Conservation (phyloP, 345 rosid genomes). For the Euphorbia peplus region DNA sequence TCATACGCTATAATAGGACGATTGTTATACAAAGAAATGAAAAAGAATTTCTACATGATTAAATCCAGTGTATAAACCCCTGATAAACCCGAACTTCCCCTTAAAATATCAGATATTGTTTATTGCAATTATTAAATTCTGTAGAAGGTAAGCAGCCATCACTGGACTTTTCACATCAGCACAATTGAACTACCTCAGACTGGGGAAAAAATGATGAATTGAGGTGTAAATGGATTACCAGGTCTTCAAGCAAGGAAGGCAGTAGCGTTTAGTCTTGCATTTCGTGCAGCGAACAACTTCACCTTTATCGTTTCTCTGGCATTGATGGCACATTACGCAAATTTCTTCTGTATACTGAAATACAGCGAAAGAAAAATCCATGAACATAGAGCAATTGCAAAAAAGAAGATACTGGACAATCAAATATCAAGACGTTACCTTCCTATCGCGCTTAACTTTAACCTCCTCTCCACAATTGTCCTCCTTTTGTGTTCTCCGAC, state of each 20-base stretch:
- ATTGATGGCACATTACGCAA: conserved; percentile 59
- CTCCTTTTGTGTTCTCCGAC: background rate
- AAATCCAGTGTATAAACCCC: no score
- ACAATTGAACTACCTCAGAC: background rate
- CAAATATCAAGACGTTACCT: background rate
- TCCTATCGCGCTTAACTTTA: background rate
- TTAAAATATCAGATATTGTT: background rate
- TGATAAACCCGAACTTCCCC: background rate
- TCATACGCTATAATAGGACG: background rate
- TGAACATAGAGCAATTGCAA: no score
- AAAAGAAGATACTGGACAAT: no score
- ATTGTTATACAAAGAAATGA: no score
- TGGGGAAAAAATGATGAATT: background rate
- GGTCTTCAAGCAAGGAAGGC: conserved; percentile 34
- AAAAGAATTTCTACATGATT: no score
- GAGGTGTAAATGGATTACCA: conserved; percentile 35
- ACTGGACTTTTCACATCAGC: no score
- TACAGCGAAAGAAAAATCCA: background rate
- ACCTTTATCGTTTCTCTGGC: conserved; percentile 54
- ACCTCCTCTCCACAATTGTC: background rate
- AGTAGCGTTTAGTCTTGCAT: conserved; percentile 50
- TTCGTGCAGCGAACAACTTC: conserved; percentile 41
- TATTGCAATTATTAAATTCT: background rate
- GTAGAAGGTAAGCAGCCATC: background rate
- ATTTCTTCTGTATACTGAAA: conserved; percentile 18